Evolutionary conservation across 805 yeast species (phyloP).

Genomic region (Dipodascus albidus): DNA sequence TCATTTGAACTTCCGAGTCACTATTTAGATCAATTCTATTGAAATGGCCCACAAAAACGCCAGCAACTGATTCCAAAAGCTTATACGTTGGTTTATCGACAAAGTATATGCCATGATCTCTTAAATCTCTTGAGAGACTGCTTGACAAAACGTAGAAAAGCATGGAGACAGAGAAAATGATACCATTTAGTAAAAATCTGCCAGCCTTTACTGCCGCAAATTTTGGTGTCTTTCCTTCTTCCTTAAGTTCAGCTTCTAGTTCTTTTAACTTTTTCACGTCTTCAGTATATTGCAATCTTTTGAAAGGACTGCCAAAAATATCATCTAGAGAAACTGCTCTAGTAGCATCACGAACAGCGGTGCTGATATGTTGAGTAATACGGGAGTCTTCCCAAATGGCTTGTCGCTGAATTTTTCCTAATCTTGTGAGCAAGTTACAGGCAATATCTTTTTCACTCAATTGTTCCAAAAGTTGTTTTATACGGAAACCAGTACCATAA

Average conservation of each 20-base stretch:
- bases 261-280: constrained; percentile 12
- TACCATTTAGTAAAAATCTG: constrained; percentile 11
- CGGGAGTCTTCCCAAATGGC: constrained; percentile 20
- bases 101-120: constrained; percentile 1
- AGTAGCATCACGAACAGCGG: constrained; percentile 12
- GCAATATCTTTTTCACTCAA: constrained; percentile 5
- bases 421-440: constrained; percentile 11
- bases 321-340: constrained; percentile 9
- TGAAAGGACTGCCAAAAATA: constrained; percentile 4
- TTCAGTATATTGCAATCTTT: constrained; percentile 8
- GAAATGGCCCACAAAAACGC: constrained; percentile 1
- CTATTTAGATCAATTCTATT: neutral
- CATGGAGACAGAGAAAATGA: neutral
- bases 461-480: constrained; percentile 12
- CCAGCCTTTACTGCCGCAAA: constrained; percentile 11
- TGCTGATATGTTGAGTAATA: constrained; percentile 8
- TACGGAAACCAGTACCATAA: constrained; percentile 17
- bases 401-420: constrained; percentile 19
- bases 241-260: constrained; percentile 10
- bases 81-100: neutral
- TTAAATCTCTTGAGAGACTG: neutral
- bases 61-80: constrained; percentile 2
- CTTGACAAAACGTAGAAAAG: neutral
- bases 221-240: constrained; percentile 2
- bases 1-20: neutral